phyloP scores from a whole-genome alignment of 116 monocot genomes.

The Zostera marina region DNA sequence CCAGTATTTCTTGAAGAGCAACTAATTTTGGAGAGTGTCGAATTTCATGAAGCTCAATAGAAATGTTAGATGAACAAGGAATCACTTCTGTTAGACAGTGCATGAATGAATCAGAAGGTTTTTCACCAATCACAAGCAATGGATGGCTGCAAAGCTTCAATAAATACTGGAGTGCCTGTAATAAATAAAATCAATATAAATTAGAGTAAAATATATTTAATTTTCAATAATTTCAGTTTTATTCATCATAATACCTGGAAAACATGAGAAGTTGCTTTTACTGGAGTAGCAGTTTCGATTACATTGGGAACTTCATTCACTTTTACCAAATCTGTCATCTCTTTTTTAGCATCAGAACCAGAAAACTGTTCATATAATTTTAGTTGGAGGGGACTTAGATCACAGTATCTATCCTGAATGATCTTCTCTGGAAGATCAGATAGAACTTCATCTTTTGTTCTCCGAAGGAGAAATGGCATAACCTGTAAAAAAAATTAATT shows the following conservation, averaged over 20 bases:
- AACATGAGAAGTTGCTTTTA: conserved; percentile 72
- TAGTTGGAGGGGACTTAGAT: conserved; percentile 73
- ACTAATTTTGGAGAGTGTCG: conserved; percentile 87
- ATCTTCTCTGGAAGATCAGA: conserved; percentile 99
- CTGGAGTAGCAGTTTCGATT: conserved; percentile 15
- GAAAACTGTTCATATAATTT: conserved; percentile 92
- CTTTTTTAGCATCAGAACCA: conserved; percentile 49
- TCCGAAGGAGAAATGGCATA: conserved; percentile 94
- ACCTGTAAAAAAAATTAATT: conserved; percentile 42
- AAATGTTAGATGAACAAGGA: conserved; percentile 32
- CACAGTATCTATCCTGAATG: conserved; percentile 96
- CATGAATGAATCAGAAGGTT: conserved; percentile 30
- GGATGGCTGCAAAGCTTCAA: conserved; percentile 94
- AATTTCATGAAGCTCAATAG: conserved; percentile 59
- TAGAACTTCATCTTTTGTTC: conserved; percentile 94
- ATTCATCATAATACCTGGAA: conserved; percentile 54
- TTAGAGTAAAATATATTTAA: neutral
- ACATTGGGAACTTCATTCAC: conserved; percentile 16
- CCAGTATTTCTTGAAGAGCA: conserved; percentile 90
- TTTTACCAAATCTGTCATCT: conserved; percentile 52
- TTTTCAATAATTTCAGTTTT: neutral
- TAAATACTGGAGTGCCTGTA: conserved; percentile 82
- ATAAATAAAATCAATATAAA: neutral
- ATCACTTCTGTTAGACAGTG: conserved; percentile 30
- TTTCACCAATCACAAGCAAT: conserved; percentile 83